Conservation (phyloP, 306 rosid species). For the Gynostemma pentaphyllum region DNA sequence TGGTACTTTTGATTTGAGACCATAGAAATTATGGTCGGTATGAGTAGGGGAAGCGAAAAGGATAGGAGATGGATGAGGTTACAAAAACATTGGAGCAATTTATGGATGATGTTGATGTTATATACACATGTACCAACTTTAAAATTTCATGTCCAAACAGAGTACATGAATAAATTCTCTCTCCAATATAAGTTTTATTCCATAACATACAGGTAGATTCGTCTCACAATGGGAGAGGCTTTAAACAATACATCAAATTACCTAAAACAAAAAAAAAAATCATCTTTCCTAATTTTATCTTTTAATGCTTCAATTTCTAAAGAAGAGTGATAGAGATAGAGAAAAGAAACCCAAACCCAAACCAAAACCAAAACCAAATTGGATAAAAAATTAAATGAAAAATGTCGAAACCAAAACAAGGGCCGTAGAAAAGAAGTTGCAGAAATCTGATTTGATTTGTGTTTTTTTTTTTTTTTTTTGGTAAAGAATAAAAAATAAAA, state of each 20-base stretch:
- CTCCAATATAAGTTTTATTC: too few species aligned
- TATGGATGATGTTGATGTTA: neutral
- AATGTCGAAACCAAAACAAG: too few species aligned
- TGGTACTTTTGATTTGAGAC: too few species aligned
- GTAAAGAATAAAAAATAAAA: neutral
- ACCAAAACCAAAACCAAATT: too few species aligned
- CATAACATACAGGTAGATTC: too few species aligned
- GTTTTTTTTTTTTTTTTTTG: neutral
- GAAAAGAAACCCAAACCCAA: neutral
- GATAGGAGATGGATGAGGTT: neutral
- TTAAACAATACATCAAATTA: too few species aligned
- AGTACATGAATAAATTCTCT: too few species aligned
- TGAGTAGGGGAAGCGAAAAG: neutral
- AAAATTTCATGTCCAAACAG: neutral
- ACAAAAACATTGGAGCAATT: neutral
- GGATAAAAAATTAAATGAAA: too few species aligned
- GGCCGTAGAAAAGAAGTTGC: neutral
- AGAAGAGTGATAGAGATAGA: too few species aligned
- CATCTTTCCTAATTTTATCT: neutral
- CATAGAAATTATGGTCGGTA: too few species aligned
- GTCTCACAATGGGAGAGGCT: too few species aligned
- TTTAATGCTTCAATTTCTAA: neutral
- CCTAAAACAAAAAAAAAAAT: too few species aligned
- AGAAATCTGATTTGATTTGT: neutral
- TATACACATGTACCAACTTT: neutral